These are phyloP conservation scores for Dichotomocladium elegans DNA, from an alignment of 371 early-diverging fungal genomes.

Conservation along the genomic window DNA sequence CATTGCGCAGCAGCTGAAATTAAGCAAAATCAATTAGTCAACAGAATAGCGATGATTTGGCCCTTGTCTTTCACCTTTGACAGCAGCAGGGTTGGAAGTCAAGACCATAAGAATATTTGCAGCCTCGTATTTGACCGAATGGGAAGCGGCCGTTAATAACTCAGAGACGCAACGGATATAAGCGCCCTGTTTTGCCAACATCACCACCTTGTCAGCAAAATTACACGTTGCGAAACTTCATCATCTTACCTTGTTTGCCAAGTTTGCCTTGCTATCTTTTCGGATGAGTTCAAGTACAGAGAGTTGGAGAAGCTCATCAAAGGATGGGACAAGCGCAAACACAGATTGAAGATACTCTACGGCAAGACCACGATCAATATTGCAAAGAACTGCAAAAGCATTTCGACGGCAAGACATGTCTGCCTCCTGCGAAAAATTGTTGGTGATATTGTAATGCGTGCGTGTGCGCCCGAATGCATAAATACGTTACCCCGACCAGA, in stretches of 20 bases:
- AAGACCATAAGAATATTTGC: conserved; percentile 87
- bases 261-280: conserved; percentile 78
- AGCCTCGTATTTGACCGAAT: conserved; percentile 96
- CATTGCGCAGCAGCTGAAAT: conserved; percentile 80
- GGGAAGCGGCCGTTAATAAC: conserved; percentile 74
- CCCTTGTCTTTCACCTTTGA: conserved; percentile 84
- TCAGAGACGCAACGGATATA: conserved; percentile 89
- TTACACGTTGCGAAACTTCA: neutral
- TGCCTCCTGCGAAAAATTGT: conserved; percentile 62
- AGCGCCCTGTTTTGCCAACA: conserved; percentile 48
- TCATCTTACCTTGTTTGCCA: conserved; percentile 70
- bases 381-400: conserved; percentile 88
- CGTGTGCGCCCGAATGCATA: neutral
- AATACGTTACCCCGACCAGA: conserved; percentile 64
- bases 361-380: conserved; percentile 72
- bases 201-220: neutral
- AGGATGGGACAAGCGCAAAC: conserved; percentile 66
- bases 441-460: neutral
- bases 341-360: conserved; percentile 80
- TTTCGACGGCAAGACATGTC: conserved; percentile 93
- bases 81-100: conserved; percentile 83
- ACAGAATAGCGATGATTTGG: no score
- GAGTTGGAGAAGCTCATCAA: conserved; percentile 92
- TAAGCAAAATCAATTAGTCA: no score
- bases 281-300: conserved; percentile 92